Evolutionary conservation across 768 basidiomycete genomes (phyloP), one percentile per base, ranked within the genome.

Genomic region (Galerina marginata): DNA sequence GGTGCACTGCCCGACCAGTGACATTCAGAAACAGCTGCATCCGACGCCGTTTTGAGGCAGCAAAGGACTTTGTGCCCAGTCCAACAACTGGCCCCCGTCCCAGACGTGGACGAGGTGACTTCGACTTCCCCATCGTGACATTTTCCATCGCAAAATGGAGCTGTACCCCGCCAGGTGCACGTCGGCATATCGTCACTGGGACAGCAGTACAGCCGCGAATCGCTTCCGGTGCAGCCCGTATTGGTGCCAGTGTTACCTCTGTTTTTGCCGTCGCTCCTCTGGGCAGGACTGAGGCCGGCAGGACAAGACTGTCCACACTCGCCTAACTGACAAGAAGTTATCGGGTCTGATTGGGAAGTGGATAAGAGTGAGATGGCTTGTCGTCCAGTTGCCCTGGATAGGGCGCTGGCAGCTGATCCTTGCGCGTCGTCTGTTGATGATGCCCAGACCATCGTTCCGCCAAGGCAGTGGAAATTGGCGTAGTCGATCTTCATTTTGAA

Each of bases 81-180:
- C 46, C 46, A 47, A 20, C 46, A 47, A 16, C 26, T 26, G 11
- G 46, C 46, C 9, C 46, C 46, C 20, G 46, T 47, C 26, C 46
- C 46, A 47, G 46, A 16, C n/a, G 46, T 47, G 7, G 46, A 47
- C 23, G 46, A 47, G 11, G 46, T 47, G 6, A 47, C 46, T 20
- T 47, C 46, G 10, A 47, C 46, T 7, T 47, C 46, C 12, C 51
- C 51, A 11, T 40, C 51, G 2, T 42, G 38, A 20, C 51, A 53
- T 15, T 26, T 53, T 11, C 51, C 51, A 9, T 53, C 23, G 11
- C 51, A 53, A 9, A 53, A 14, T 29, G 51, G 51, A 16, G 51
- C 51, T 42, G 51, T 53, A 40, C 51, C 51, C 3, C 39, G 36
- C 51, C 51, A 53, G 15, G 39, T 37, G 39, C 51, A 53, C 15